Evolutionary conservation across 2,329 filamentous ascomycete species (phyloP), one percentile per base, ranked within the genome.

Genomic region (Fusarium sp.): DNA sequence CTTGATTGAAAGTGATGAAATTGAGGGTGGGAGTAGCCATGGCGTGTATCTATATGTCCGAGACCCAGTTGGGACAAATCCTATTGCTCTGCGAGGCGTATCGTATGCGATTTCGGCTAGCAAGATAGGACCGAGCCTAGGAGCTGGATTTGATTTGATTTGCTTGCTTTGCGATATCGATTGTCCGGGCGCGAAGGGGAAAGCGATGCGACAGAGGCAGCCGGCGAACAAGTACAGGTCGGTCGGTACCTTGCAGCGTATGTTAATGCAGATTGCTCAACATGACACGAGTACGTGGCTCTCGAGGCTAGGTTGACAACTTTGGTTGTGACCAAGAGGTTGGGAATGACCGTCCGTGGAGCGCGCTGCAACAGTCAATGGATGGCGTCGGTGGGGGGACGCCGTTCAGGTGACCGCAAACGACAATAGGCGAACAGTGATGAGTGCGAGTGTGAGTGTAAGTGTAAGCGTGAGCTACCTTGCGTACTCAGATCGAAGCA

Each of bases 1-100:
- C 96, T 87, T 99, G 96, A 84, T 99, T 99, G 85, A 98, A 99
- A 46, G 96, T 98, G 79, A 99, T 94, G 85, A 97, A 99, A 84
- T 99, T 99, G 86, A 98, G 94, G 54, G 91, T 86, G 82, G 92
- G 91, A 73, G 81, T 88, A 73, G 91, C 85, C 91, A 94, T 94
- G 69, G 76, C 85, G 79, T 42, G 25, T 25, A 25, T 35, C 46
- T 19, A 33, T 43, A 66, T 30, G 43, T 33, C 49, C 25, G 44
- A 15, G 19, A 18, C 18, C 25, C 37, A 54, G 23, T 49, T 21
- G 35, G 40, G 33, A 61, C 59, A 46, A 46, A 35, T 35, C 25
- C 38, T 21, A 28, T 64, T 42, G 19, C 19, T 33, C 38, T 35
- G 46, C 33, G 37, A 49, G 21, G 32, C 56, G 60, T 65, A 35